These are phyloP conservation scores for Dryas drummondii DNA, from an alignment of 306 rosid species.

Conservation along the genomic window DNA sequence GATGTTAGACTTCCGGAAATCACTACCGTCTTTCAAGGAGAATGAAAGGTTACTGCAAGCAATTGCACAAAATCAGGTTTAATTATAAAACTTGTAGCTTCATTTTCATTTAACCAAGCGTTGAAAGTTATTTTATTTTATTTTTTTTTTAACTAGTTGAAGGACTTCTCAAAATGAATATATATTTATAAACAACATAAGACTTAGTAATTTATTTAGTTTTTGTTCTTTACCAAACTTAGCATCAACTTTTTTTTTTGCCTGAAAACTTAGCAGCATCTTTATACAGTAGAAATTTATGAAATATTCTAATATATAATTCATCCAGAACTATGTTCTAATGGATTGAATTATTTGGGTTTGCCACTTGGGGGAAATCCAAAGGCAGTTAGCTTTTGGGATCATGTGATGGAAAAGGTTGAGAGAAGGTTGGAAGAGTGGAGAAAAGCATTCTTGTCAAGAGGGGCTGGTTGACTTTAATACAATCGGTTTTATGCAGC, in stretches of 20 bases:
- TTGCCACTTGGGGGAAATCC: too few relatives aligned
- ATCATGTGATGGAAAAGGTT: too few relatives aligned
- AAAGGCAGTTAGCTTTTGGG: too few relatives aligned
- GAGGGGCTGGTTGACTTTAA: too few relatives aligned
- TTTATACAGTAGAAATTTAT: background rate
- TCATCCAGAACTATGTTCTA: too few relatives aligned
- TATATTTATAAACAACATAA: background rate
- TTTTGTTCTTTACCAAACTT: background rate
- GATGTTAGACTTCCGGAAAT: slow-evolving; percentile 47
- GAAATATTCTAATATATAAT: background rate
- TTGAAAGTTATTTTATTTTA: background rate
- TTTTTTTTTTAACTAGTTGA: background rate
- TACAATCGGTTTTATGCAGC: too few relatives aligned
- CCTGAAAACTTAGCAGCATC: background rate
- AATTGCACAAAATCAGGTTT: slow-evolving; percentile 59
- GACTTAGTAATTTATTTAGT: background rate
- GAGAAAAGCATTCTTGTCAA: too few relatives aligned
- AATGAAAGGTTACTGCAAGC: slow-evolving; percentile 54
- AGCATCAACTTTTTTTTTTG: background rate
- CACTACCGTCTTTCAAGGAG: slow-evolving; percentile 53
- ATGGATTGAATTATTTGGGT: too few relatives aligned
- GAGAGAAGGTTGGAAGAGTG: too few relatives aligned
- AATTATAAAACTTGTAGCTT: background rate
- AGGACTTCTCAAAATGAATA: background rate
- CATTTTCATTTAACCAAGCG: slow-evolving; percentile 12